Evolutionary conservation across 768 basidiomycete species (phyloP), one percentile per base, ranked within the genome.

Genomic region (Tulasnella sp.): DNA sequence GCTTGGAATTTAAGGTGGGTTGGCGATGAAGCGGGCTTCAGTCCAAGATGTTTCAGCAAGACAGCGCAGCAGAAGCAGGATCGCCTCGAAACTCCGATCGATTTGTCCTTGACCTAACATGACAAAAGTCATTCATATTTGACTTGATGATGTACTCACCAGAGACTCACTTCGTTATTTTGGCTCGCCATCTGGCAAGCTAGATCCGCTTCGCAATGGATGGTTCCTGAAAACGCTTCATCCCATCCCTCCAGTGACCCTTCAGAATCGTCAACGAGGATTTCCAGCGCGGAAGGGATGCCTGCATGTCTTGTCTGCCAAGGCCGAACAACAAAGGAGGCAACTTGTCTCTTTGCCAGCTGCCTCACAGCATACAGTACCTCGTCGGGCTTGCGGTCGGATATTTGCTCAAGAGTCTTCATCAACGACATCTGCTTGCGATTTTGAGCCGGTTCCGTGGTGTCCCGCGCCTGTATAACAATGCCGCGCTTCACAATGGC

Each of bases 11-110:
- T 42, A 15, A n/a, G 26, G 37, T 73, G 16, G 23, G 71, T 40
- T 32, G 39, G 39, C 16, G 35, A 11, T 13, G 37, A 73, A 23
- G 37, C 35, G 71, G 44, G 26, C 6, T 40, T 23, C n/a, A 26
- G 71, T 11, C 37, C 37, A 44, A 73, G 9, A 0, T 37, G 39
- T 15, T 73, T 16, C 39, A 73, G 26, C 39, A 40, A 73, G 44
- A 73, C 37, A 26, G 26, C 35, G 37, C 71, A 29, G 37, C 71
- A 73, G 71, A 73, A 73, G 71, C 71, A 73, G 71, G 7, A 37
- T 29, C 71, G 71, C 71, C n/a, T 40, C 10, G 71, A 73, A 44
- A 73, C 26, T 10, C 39, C 72, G 46, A 42, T n/a, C 20, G n/a
- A 40, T 5, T 42, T 42, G 26, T 16, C 39, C 40, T 29, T 29